A percentile compares a stretch with the other conserved stretches of the same genome.
phyloP scores from a whole-genome alignment of 2,329 filamentous ascomycete genomes.

The Fonsecaea multimorphosa region DNA sequence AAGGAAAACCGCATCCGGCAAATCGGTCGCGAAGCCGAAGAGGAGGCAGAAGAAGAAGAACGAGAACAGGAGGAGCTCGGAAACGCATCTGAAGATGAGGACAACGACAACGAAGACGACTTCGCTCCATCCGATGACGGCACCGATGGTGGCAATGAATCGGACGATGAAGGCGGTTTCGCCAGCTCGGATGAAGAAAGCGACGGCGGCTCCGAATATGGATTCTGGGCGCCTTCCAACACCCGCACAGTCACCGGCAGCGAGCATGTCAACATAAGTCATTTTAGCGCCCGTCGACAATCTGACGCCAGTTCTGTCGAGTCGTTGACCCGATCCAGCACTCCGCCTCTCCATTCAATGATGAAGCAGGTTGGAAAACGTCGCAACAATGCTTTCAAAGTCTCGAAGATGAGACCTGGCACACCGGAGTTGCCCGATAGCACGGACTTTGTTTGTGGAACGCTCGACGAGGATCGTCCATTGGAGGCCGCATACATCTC shows the following conservation, averaged over 20 bases:
- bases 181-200: slow-evolving; percentile 72
- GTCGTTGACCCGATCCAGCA: slow-evolving; percentile 44
- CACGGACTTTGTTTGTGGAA: slow-evolving; percentile 99
- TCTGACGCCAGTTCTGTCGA: slow-evolving; percentile 61
- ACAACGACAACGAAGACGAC: slow-evolving; percentile 72
- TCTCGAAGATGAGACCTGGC: slow-evolving; percentile 65
- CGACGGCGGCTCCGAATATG: slow-evolving; percentile 67
- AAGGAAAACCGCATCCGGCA: slow-evolving; percentile 90
- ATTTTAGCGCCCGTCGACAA: slow-evolving; percentile 53
- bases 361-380: slow-evolving; percentile 19
- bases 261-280: slow-evolving; percentile 57
- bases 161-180: slow-evolving; percentile 77
- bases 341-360: slow-evolving; percentile 33
- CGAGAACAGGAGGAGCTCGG: slow-evolving; percentile 63
- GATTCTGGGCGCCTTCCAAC: slow-evolving; percentile 65
- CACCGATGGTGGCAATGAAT: slow-evolving; percentile 75
- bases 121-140: slow-evolving; percentile 61
- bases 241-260: slow-evolving; percentile 59
- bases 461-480: slow-evolving; percentile 90
- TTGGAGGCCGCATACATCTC: slow-evolving; percentile 93
- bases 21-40: slow-evolving; percentile 86
- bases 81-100: slow-evolving; percentile 56
- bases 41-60: slow-evolving; percentile 81
- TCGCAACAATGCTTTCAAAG: slow-evolving; percentile 17
- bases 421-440: slow-evolving; percentile 91